Evolutionary conservation across 31 red algal species (phyloP), one percentile per base, ranked within the genome.

Genomic region (Porphyra umbilicalis): DNA sequence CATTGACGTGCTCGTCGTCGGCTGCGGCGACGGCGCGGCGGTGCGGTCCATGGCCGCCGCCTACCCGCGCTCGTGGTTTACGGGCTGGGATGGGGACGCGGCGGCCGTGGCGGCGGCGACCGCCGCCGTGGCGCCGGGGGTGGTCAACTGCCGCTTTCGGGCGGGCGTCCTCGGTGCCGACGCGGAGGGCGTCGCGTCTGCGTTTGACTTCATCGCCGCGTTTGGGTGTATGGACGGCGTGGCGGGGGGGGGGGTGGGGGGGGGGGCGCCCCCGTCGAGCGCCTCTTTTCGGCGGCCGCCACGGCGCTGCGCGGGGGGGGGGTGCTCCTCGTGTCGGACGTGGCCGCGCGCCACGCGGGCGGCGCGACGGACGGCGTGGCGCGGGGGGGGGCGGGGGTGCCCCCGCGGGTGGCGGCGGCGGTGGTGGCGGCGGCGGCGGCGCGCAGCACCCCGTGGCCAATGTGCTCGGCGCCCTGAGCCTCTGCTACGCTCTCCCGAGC

Each of bases 11-110:
- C 80, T 92, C 39, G 90, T 88, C 35, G 79, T 92, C 33, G 85
- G 88, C 71, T 87, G 90, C 74, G 90, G 90, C 25, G 79, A 85
- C 38, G 90, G 90, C 11, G 79, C 85, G 32, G 88, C 87, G 34
- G 39, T 92, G 2, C 80, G 87, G 37, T 85, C 90, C n/a, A 44
- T 92, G 42, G 90, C 90, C 30, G 87, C 86, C 68, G 81, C 83
- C 36, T 92, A 80, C 80, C 90, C 85, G 29, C 77, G 38, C 29
- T 85, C 82, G 38, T 92, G 90, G 90, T 92, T 92, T 39, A 92
- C 81, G 30, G 90, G 90, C 34, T 88, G 88, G 44, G 77, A 92
- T 36, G 75, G 78, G 18, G 85, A 88, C 76, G 75, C 82, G 37
- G 75, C 81, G 13, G 76, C 76, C 74, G 83, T 87, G 76, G 84